Percentiles rank a stretch among this genome's conserved stretches.
These are phyloP conservation scores for Talaromyces thailandensis DNA, from an alignment of 495 filamentous ascomycete genomes.

Conservation along the genomic window DNA sequence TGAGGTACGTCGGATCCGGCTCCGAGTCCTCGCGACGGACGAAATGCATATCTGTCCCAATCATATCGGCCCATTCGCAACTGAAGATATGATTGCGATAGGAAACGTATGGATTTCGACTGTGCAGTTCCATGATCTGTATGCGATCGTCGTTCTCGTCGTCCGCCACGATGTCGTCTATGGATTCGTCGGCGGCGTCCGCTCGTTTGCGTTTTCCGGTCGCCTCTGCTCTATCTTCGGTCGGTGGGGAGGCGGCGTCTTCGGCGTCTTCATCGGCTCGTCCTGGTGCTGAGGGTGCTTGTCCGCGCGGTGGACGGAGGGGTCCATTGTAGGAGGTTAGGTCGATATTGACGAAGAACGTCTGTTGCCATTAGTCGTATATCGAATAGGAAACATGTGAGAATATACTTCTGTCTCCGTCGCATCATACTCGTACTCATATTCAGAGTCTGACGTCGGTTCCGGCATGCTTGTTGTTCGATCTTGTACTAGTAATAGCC, in stretches of 20 bases:
- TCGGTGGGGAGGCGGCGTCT: neutral
- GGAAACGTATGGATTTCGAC: constrained; percentile 58
- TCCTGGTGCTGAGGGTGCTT: constrained; percentile 9
- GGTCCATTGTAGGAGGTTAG: constrained; percentile 35
- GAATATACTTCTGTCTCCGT: constrained; percentile 44
- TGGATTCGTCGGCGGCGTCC: constrained; percentile 7
- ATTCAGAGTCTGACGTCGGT: constrained; percentile 25
- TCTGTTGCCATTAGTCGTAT: constrained; percentile 17
- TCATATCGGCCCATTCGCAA: constrained; percentile 66
- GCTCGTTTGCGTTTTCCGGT: neutral
- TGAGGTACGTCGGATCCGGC: constrained; percentile 31
- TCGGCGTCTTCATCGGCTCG: constrained; percentile 3
- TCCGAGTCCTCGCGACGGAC: constrained; percentile 34
- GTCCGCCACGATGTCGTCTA: constrained; percentile 18
- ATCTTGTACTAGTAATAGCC: too few species aligned
- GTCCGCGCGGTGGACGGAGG: constrained; percentile 24
- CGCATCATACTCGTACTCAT: constrained; percentile 56
- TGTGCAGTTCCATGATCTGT: constrained; percentile 77
- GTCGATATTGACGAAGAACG: constrained; percentile 47
- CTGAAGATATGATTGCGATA: constrained; percentile 67
- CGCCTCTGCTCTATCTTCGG: neutral
- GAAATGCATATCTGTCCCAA: constrained; percentile 76
- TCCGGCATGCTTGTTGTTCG: neutral
- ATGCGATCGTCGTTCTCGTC: constrained; percentile 34
- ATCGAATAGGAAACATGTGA: neutral